Evolutionary conservation across 768 basidiomycete species (phyloP).

Genomic region (Boletus rubescentipes): DNA sequence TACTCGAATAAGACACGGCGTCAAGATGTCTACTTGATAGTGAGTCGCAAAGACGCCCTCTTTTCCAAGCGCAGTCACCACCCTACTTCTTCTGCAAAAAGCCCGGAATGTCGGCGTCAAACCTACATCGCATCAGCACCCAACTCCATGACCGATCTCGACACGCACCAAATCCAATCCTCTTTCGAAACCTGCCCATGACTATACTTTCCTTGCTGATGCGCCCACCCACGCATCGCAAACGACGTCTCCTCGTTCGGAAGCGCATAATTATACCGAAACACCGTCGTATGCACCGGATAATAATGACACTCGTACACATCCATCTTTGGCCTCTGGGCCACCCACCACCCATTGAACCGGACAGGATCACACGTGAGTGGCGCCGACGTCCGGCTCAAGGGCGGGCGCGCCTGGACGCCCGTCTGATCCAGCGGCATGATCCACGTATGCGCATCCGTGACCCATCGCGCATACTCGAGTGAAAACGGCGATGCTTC

Average conservation of each 20-base stretch:
- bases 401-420: background rate
- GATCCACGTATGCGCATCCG: slow-evolving; percentile 22
- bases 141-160: no score
- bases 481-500: slow-evolving; percentile 11
- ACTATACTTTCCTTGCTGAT: slow-evolving; percentile 4
- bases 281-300: slow-evolving; percentile 18
- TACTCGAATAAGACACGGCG: no score
- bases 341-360: slow-evolving; percentile 22
- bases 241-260: slow-evolving; percentile 4
- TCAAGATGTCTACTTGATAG: no score
- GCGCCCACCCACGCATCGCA: slow-evolving; percentile 9
- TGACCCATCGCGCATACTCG: slow-evolving; percentile 27
- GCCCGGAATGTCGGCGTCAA: slow-evolving; percentile 19
- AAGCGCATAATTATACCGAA: slow-evolving; percentile 27
- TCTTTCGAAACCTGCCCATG: slow-evolving; percentile 1
- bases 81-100: background rate
- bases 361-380: background rate
- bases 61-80: no score
- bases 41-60: no score
- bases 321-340: fast-evolving
- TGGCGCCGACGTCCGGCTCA: background rate
- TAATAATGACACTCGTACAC: background rate
- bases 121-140: slow-evolving; percentile 10
- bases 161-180: slow-evolving; percentile 24
- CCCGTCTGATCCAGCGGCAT: background rate